phyloP scores from a whole-genome alignment of 1,139 yeast species.

The Sugiyamaella castrensis region DNA sequence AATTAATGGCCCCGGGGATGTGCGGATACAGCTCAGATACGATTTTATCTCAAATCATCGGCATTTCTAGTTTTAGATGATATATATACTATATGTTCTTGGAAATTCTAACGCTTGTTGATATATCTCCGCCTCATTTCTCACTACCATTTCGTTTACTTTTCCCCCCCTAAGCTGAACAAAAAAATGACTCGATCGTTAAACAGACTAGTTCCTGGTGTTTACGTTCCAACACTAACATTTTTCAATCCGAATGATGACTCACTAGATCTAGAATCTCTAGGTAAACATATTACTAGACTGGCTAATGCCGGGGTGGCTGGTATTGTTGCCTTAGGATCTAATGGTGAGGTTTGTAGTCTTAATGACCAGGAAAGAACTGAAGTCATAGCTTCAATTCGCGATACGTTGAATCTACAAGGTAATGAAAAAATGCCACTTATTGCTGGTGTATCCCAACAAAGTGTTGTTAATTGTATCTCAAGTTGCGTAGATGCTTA shows the following conservation, averaged over 20 bases:
- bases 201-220: constrained; percentile 10
- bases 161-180: neutral
- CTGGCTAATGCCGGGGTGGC: constrained; percentile 12
- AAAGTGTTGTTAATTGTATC: constrained; percentile 8
- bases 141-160: too few species aligned
- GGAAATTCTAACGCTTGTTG: too few species aligned
- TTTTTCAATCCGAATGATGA: constrained; percentile 9
- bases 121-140: too few species aligned
- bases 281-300: constrained; percentile 2
- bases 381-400: constrained; percentile 35
- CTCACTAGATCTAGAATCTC: constrained; percentile 7
- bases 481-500: constrained; percentile 6
- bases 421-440: constrained; percentile 36
- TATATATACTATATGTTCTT: too few species aligned
- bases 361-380: constrained; percentile 43
- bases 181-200: constrained; percentile 9
- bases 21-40: neutral
- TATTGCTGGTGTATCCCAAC: constrained; percentile 39
- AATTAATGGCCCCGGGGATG: constrained; percentile 5
- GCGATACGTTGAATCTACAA: constrained; percentile 36
- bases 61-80: too few species aligned
- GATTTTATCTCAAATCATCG: too few species aligned
- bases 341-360: constrained; percentile 45
- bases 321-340: constrained; percentile 18
- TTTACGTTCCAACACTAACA: constrained; percentile 9